Evolutionary conservation across 805 yeast genomes (phyloP), one percentile per base, ranked within the genome.

Genomic region (Schwanniomyces yamadae): DNA sequence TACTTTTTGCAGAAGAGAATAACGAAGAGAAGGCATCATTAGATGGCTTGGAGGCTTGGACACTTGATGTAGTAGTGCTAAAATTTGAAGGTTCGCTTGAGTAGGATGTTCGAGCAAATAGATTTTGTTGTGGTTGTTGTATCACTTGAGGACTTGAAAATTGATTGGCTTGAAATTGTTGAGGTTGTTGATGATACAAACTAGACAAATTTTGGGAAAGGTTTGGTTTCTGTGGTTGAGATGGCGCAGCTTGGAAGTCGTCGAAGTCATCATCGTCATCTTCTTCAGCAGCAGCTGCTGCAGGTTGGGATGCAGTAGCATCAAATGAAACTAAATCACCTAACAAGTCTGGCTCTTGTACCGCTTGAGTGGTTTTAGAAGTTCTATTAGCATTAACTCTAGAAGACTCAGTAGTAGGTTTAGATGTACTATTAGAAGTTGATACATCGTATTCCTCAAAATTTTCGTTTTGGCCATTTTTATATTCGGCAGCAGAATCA

Each of bases 211-310:
- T 47, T 34, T 32, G 42, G 36, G 43, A 38, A 25, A 40, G 17
- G 41, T 24, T 33, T 33, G 37, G 33, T 25, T 39, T 45, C 41
- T 41, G 47, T n/a, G 48, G 45, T 41, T 40, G 52, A 27, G 44
- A 60, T 6, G 83, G 80, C 4, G 75, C 78, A 9, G 88, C 84
- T 58, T 84, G 91, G 71, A 84, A 84, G 46, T 84, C 93, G 45
- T 84, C 88, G 55, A 85, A 85, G 26, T 84, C 93, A 44, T 83
- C 87, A 37, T 79, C 88, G 37, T 75, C 84, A 7, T 72, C 78
- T 5, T 57, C 59, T 13, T 42, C 39, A 12, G 22, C 46, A 10
- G 42, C 42, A 9, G 45, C 45, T 11, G 41, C 33, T 6, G 50
- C 40, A 6, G 45, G 18, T 20, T 45, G 48, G 13, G 45, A 44